Percentiles rank a stretch among this genome's conserved stretches.
Conservation (phyloP, 2,329 filamentous ascomycete genomes). For the Phaeosphaeriaceae sp. region DNA sequence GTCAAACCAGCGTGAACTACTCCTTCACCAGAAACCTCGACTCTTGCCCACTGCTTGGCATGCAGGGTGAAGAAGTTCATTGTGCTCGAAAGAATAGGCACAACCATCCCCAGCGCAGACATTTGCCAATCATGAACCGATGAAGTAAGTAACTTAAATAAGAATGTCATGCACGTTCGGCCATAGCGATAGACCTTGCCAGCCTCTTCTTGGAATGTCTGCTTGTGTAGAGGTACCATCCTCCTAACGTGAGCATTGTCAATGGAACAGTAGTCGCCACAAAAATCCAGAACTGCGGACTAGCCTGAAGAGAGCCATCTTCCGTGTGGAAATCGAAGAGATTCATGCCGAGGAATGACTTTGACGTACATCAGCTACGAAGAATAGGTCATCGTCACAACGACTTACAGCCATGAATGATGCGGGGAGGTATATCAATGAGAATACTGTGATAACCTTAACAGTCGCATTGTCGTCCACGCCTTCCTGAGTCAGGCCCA, state of each 20-base stretch:
- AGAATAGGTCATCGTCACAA: neutral
- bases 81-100: too few species aligned
- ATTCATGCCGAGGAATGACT: slow-evolving; percentile 20
- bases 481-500: slow-evolving; percentile 13
- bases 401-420: slow-evolving; percentile 17
- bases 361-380: neutral
- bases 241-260: slow-evolving; percentile 10
- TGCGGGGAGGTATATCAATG: slow-evolving; percentile 24
- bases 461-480: slow-evolving; percentile 5
- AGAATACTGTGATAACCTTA: slow-evolving; percentile 18
- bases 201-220: neutral
- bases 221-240: slow-evolving; percentile 5
- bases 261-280: slow-evolving; percentile 13
- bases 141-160: too few species aligned
- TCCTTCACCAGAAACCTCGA: too few species aligned
- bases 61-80: too few species aligned
- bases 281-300: slow-evolving; percentile 17
- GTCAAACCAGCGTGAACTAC: too few species aligned
- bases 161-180: too few species aligned
- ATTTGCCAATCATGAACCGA: too few species aligned
- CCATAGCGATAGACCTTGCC: neutral
- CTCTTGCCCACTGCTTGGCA: too few species aligned
- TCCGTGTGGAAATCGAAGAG: slow-evolving; percentile 14
- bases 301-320: slow-evolving; percentile 2
- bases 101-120: too few species aligned